A percentile compares a stretch with the other conserved stretches of the same genome.
phyloP scores from a whole-genome alignment of 139 green algal species.

The Yamagishiella unicocca region DNA sequence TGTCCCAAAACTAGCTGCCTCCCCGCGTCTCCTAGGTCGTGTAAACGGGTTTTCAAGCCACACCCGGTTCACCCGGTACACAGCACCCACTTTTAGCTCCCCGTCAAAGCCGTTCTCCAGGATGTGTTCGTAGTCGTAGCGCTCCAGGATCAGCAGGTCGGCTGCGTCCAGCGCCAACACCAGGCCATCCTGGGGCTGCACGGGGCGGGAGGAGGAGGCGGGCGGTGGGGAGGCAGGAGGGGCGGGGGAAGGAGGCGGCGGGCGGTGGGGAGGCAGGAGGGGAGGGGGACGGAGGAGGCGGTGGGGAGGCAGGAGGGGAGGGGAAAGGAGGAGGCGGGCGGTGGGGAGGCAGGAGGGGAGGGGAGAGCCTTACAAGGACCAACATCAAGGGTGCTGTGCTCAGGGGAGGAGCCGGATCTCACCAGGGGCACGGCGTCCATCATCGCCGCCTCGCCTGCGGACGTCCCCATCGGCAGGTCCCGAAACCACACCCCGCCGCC shows the following conservation, averaged over 20 bases:
- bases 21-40: too few species aligned
- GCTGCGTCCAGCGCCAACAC: conserved; percentile 57
- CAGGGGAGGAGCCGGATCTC: neutral
- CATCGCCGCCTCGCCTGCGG: conserved; percentile 54
- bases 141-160: conserved; percentile 53
- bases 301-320: neutral
- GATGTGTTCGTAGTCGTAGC: conserved; percentile 52
- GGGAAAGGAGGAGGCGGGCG: neutral
- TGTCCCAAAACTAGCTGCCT: too few species aligned
- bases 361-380: too few species aligned
- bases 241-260: neutral
- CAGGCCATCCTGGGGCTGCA: conserved; percentile 50
- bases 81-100: conserved; percentile 51
- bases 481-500: neutral
- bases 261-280: neutral
- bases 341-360: neutral
- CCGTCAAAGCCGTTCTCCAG: conserved; percentile 63
- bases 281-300: neutral
- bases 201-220: neutral
- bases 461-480: conserved; percentile 32
- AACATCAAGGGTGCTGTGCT: neutral
- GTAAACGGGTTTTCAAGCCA: too few species aligned
- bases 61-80: too few species aligned
- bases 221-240: neutral
- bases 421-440: neutral